Evolutionary conservation across 1,284 basidiomycete genomes (phyloP).

Genomic region (Cryptococcus hybrid): DNA sequence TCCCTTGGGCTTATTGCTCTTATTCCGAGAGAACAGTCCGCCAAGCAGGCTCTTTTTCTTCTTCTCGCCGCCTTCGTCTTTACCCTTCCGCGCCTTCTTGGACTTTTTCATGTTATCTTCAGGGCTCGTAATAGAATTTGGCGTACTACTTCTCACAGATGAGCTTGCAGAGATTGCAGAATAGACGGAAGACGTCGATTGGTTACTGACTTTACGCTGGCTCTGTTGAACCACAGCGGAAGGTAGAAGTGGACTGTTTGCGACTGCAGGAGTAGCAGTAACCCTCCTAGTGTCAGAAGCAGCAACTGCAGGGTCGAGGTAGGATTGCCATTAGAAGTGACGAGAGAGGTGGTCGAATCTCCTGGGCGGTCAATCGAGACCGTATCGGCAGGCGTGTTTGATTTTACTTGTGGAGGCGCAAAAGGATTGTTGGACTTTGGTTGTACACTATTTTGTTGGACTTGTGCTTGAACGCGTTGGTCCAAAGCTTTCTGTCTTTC

Average conservation of each 20-base stretch:
- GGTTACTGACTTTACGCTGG: slow-evolving; percentile 29
- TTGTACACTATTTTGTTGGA: slow-evolving; percentile 26
- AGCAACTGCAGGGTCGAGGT: slow-evolving; percentile 37
- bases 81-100: slow-evolving; percentile 29
- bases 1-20: slow-evolving; percentile 62
- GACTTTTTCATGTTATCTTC: slow-evolving; percentile 22
- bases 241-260: slow-evolving; percentile 54
- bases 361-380: neutral
- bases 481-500: slow-evolving; percentile 33
- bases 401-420: slow-evolving; percentile 9
- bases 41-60: slow-evolving; percentile 55
- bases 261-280: slow-evolving; percentile 71
- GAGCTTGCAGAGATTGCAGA: slow-evolving; percentile 20
- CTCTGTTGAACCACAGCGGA: slow-evolving; percentile 43
- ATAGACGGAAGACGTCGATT: slow-evolving; percentile 23
- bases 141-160: slow-evolving; percentile 16
- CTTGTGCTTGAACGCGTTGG: slow-evolving; percentile 29
- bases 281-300: slow-evolving; percentile 66
- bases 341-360: slow-evolving; percentile 17
- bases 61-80: slow-evolving; percentile 18
- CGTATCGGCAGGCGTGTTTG: neutral
- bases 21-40: slow-evolving; percentile 64
- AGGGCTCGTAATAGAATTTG: slow-evolving; percentile 18
- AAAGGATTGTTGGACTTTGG: slow-evolving; percentile 35
- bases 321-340: slow-evolving; percentile 13